Base-by-base conservation (phyloP, 225 moss, liverwort and hornwort species). In the Pseudoscleropodium purum region DNA sequence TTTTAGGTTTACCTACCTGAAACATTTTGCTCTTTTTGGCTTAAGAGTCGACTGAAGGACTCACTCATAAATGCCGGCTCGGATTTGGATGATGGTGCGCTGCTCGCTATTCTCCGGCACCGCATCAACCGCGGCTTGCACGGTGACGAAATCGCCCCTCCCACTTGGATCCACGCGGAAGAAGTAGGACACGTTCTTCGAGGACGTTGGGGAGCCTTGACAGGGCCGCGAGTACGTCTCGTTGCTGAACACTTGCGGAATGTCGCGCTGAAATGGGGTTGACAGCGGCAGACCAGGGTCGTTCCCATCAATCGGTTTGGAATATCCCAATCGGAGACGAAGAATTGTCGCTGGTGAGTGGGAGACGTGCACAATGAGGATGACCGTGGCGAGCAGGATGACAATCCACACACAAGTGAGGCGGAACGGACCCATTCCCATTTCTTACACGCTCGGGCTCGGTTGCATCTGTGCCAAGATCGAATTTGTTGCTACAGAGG, bases 91-190 rank as follows among this genome's bases (percentile, higher is more conserved):
- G 64, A 93, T 92, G 74, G 93, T 93, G 16, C 92, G 94, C 90
- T 85, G 91, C 60, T 93, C 80, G 79, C 93, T 95, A n/a, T 95
- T 94, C 49, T 92, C 93, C 13, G 93, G 93, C 49, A 93, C 95
- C 8, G 94, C 93, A 77, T 95, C 91, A 62, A 95, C 91, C n/a
- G 95, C 94, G 79, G 93, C 95, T 92, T 95, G 95, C 57, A 95
- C 94, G 12, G 88, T 91, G 75, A 84, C 83, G 73, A 92, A 94
- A 70, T 94, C 94, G 12, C 91, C 94, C 9, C 85, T 85, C 10
- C 94, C 93, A 75, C 72, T 85, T 54, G 88, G 91, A 72, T 94
- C 92, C 34, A 94, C 94, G 49, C 92, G 90, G 81, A 94, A 88
- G 87, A 92, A 93, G 88, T 94, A 93, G 68, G 94, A 92, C 30